A percentile compares a stretch with the other conserved stretches of the same genome.
Conservation (phyloP, 306 rosid genomes). For the Prinsepia uniflora region DNA sequence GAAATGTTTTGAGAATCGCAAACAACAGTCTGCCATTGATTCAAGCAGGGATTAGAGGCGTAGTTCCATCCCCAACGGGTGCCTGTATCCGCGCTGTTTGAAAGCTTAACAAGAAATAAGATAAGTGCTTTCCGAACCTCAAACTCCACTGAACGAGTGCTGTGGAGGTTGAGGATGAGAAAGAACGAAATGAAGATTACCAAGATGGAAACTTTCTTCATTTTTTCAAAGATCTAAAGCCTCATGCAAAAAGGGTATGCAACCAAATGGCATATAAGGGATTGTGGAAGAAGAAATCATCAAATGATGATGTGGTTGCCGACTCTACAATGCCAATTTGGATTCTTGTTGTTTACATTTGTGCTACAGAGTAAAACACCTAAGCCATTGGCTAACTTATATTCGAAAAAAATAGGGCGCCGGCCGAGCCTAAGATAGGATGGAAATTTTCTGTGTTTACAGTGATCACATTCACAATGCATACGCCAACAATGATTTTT, state of each 20-base stretch:
- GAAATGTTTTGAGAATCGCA: constrained; percentile 37
- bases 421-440: constrained; percentile 37
- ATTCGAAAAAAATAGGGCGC: constrained; percentile 33
- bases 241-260: constrained; percentile 13
- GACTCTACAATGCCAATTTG: constrained; percentile 41
- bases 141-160: constrained; percentile 40
- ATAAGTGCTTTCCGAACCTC: constrained; percentile 47
- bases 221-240: constrained; percentile 33
- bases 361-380: background rate
- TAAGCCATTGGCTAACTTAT: constrained; percentile 2
- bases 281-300: constrained; percentile 24
- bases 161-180: constrained; percentile 35
- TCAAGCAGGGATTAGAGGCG: constrained; percentile 65
- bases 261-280: constrained; percentile 8
- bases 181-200: constrained; percentile 32
- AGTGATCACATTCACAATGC: background rate
- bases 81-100: constrained; percentile 25
- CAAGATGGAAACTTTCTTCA: constrained; percentile 38
- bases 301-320: constrained; percentile 27
- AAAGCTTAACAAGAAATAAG: constrained; percentile 46
- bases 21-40: constrained; percentile 47
- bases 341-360: constrained; percentile 15
- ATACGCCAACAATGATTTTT: constrained; percentile 9
- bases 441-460: constrained; percentile 31
- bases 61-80: constrained; percentile 39